These are phyloP conservation scores for Camelina sativa DNA, from an alignment of 345 rosid species.

Conservation along the genomic window DNA sequence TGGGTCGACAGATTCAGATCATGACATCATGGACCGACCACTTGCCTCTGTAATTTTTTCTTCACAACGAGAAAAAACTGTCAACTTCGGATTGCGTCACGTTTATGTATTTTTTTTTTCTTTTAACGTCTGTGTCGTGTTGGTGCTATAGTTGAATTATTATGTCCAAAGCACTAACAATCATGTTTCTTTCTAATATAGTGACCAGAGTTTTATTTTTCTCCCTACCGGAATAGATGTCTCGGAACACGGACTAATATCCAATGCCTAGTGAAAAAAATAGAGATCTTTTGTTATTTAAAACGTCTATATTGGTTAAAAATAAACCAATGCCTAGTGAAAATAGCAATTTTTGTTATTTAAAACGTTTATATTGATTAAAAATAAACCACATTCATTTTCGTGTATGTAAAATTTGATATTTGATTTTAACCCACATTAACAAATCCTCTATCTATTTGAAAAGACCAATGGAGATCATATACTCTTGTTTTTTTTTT, in stretches of 20 bases:
- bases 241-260: background rate
- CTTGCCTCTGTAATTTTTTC: background rate
- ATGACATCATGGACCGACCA: conserved; percentile 16
- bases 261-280: too few species aligned
- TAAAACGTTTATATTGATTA: too few species aligned
- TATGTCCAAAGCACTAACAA: background rate
- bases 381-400: background rate
- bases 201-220: background rate
- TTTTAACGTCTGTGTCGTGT: conserved; percentile 3
- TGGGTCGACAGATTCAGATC: conserved; percentile 21
- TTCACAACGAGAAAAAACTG: conserved; percentile 1
- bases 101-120: background rate
- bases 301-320: too few species aligned
- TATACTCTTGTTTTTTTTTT: too few species aligned
- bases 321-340: too few species aligned
- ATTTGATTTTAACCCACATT: background rate
- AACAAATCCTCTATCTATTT: too few species aligned
- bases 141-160: conserved; percentile 16
- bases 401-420: background rate
- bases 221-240: too few species aligned
- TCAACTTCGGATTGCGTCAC: conserved; percentile 34
- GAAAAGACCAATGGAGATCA: background rate
- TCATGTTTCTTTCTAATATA: background rate
- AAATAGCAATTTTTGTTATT: too few species aligned
- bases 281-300: too few species aligned